Evolutionary conservation across 2,329 filamentous ascomycete species (phyloP).

Genomic region (Nothomitra cinnamomea): DNA sequence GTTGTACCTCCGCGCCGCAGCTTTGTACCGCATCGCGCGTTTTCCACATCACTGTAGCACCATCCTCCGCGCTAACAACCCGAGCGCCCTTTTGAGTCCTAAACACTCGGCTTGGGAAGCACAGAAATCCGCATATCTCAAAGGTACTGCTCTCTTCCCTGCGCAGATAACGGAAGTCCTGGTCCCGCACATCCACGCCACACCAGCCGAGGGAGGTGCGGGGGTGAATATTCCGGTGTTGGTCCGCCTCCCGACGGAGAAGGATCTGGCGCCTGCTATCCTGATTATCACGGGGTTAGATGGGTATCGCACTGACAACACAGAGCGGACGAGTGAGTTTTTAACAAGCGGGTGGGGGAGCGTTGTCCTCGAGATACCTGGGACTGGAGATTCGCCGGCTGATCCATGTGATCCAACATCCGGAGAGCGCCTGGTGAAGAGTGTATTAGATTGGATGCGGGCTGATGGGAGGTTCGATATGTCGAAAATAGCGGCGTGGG

Average conservation of each 20-base stretch:
- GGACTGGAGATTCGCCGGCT: conserved; percentile 50
- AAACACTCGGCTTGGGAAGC: conserved; percentile 48
- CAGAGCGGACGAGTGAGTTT: conserved; percentile 42
- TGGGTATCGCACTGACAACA: conserved; percentile 47
- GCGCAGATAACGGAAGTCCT: conserved; percentile 21
- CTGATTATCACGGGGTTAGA: conserved; percentile 45
- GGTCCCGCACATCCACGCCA: conserved; percentile 21
- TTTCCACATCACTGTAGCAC: conserved; percentile 40
- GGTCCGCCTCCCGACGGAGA: conserved; percentile 19
- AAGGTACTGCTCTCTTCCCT: conserved; percentile 19
- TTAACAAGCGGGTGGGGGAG: conserved; percentile 43
- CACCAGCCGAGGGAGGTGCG: conserved; percentile 16
- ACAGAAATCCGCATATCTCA: conserved; percentile 38
- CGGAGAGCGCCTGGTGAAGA: conserved; percentile 44
- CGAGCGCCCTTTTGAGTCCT: too few relatives aligned
- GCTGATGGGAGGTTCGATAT: conserved; percentile 36
- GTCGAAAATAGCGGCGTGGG: conserved; percentile 42
- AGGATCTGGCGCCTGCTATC: conserved; percentile 27
- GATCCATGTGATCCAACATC: conserved; percentile 40
- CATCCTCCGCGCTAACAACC: conserved; percentile 23
- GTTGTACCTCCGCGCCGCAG: conserved; percentile 4
- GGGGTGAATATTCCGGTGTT: conserved; percentile 23
- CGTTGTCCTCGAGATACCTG: conserved; percentile 47
- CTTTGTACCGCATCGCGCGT: conserved; percentile 43
- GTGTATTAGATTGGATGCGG: conserved; percentile 43